phyloP scores from a whole-genome alignment of 2,329 filamentous ascomycete genomes.

The Calonectria hawksworthii region DNA sequence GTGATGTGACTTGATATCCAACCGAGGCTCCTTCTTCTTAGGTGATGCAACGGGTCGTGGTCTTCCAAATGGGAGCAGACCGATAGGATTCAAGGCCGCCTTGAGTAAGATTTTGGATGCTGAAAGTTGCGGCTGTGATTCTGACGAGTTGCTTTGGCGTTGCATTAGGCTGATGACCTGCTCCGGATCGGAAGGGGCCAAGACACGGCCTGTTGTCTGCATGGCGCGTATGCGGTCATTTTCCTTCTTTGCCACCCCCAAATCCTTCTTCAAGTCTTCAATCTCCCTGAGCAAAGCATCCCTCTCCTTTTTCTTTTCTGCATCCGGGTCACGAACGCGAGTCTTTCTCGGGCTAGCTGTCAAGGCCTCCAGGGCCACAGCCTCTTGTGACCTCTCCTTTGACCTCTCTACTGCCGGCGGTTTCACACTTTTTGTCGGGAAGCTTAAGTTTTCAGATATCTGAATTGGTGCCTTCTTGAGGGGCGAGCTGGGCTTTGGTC shows the following conservation, averaged over 20 bases:
- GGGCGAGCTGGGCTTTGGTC: conserved; percentile 62
- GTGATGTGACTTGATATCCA: conserved; percentile 71
- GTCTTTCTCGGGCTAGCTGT: conserved; percentile 22
- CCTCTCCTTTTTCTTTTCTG: conserved; percentile 65
- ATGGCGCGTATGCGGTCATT: conserved; percentile 66
- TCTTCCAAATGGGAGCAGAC: conserved; percentile 65
- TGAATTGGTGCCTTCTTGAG: conserved; percentile 60
- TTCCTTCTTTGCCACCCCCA: conserved; percentile 69
- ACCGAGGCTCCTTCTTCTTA: conserved; percentile 50
- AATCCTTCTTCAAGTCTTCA: conserved; percentile 68
- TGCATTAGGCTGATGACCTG: conserved; percentile 58
- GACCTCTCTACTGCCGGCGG: background rate
- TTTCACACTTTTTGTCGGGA: conserved; percentile 8
- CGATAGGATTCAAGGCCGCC: conserved; percentile 64
- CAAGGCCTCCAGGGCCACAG: background rate
- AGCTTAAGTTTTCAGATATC: conserved; percentile 30
- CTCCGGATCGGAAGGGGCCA: conserved; percentile 52
- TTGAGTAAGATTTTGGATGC: conserved; percentile 60
- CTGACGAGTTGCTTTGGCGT: conserved; percentile 55
- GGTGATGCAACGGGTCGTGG: conserved; percentile 45
- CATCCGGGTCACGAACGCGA: conserved; percentile 54
- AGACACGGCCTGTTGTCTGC: conserved; percentile 55
- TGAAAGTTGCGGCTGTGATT: conserved; percentile 44
- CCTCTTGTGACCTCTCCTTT: conserved; percentile 9
- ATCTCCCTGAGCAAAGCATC: conserved; percentile 70